Evolutionary conservation across 2,329 filamentous ascomycete species (phyloP).

Genomic region (Curvularia sp.): DNA sequence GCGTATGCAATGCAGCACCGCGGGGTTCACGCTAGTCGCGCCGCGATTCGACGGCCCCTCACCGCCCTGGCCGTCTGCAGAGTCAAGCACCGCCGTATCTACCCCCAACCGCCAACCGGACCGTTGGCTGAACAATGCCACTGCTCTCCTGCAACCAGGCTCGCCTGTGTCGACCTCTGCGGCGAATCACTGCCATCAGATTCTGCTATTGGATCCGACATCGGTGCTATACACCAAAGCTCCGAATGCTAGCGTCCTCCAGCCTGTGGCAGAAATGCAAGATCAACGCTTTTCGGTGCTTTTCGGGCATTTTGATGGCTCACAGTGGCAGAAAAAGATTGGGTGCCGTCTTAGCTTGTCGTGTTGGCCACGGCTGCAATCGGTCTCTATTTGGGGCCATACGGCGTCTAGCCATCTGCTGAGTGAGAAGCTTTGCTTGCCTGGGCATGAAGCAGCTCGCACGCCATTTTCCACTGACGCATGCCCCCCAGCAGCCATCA

Average conservation of each 20-base stretch:
- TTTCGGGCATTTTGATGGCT: neutral
- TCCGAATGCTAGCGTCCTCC: neutral
- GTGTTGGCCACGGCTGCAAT: neutral
- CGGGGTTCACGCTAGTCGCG: constrained; percentile 11
- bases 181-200: neutral
- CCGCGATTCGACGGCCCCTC: constrained; percentile 9
- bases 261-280: neutral
- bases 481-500: constrained; percentile 6
- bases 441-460: constrained; percentile 8
- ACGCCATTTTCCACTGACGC: constrained; percentile 4
- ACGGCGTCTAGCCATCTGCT: neutral
- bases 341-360: neutral
- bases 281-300: constrained; percentile 1
- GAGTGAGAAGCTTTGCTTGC: neutral
- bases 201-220: neutral
- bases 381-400: neutral
- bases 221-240: constrained; percentile 1
- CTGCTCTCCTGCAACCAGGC: neutral
- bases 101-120: neutral
- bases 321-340: neutral
- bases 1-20: constrained; percentile 14
- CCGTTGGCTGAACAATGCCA: neutral
- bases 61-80: constrained; percentile 13
- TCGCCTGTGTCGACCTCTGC: neutral
- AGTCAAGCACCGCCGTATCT: neutral